phyloP scores from a whole-genome alignment of 441 rosid genomes.

The Aquilaria agallochum region DNA sequence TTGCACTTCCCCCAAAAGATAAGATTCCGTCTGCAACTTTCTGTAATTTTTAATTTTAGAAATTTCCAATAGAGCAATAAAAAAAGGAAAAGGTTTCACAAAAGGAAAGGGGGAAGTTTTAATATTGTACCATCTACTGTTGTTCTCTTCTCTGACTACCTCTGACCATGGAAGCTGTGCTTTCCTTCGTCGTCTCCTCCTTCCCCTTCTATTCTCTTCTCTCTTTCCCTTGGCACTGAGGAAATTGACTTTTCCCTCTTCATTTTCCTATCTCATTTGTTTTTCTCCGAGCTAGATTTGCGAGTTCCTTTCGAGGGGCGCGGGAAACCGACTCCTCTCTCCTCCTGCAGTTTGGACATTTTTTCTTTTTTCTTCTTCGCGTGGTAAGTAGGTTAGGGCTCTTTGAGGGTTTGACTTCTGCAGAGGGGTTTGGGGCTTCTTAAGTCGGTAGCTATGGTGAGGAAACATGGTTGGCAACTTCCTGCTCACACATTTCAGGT shows the following conservation, averaged over 20 bases:
- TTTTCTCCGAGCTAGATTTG: not conserved
- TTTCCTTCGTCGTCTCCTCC: too few species aligned
- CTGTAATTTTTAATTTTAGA: too few species aligned
- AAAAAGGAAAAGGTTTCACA: too few species aligned
- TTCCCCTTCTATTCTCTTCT: not conserved
- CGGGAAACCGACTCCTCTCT: not conserved
- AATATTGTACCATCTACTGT: too few species aligned
- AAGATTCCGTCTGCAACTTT: too few species aligned
- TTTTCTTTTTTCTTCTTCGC: constrained; percentile 7
- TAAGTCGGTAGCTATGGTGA: constrained; percentile 56
- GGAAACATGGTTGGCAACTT: constrained; percentile 97
- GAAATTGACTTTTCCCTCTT: too few species aligned
- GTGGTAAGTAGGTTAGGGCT: constrained; percentile 2
- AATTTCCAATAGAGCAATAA: too few species aligned
- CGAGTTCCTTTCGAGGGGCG: not conserved
- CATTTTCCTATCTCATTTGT: not conserved
- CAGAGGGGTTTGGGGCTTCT: constrained; percentile 9
- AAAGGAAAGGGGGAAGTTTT: too few species aligned
- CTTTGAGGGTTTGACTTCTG: constrained; percentile 28
- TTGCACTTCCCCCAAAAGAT: too few species aligned
- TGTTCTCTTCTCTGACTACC: too few species aligned
- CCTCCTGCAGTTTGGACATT: not conserved
- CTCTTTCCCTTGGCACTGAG: too few species aligned
- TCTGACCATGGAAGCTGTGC: too few species aligned
- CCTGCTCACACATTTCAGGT: constrained; percentile 97